These are phyloP conservation scores for Cladochytrium replicatum DNA, from an alignment of 192 early-diverging fungal genomes.

Conservation along the genomic window DNA sequence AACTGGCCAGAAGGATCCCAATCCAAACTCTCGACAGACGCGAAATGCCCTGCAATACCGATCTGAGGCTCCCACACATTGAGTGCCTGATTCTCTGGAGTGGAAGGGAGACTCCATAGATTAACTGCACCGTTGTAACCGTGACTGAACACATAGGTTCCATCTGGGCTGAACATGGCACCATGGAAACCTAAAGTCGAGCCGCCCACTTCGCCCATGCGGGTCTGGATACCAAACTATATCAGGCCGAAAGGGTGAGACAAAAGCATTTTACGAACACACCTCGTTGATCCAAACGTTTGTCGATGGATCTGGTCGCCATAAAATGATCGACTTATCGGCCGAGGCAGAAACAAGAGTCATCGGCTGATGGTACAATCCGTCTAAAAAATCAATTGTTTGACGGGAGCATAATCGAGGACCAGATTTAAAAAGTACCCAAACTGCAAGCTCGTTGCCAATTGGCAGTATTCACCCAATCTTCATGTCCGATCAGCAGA, in stretches of 20 bases:
- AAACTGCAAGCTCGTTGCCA: constrained; percentile 55
- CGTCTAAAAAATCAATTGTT: constrained; percentile 2
- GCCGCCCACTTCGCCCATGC: constrained; percentile 85
- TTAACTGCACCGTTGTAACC: constrained; percentile 79
- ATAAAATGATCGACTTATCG: constrained; percentile 87
- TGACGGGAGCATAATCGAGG: constrained; percentile 1
- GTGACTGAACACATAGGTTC: constrained; percentile 58
- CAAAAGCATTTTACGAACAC: constrained; percentile 4
- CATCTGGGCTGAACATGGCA: constrained; percentile 56
- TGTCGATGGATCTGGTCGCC: constrained; percentile 66
- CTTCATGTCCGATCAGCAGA: constrained; percentile 90
- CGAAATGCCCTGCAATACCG: constrained; percentile 73
- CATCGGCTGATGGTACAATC: constrained; percentile 50
- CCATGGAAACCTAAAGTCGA: constrained; percentile 73
- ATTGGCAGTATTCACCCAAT: constrained; percentile 78
- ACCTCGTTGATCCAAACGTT: constrained; percentile 77
- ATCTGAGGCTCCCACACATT: constrained; percentile 58
- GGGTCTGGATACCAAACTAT: constrained; percentile 39
- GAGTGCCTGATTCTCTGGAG: constrained; percentile 13
- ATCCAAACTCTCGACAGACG: constrained; percentile 61
- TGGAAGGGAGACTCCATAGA: constrained; percentile 52
- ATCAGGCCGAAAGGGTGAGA: constrained; percentile 14
- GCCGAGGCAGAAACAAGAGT: constrained; percentile 73
- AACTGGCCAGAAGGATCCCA: constrained; percentile 75
- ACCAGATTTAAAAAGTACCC: constrained; percentile 5